Evolutionary conservation across 495 filamentous ascomycete genomes (phyloP).

Genomic region (Xylaria venustula): DNA sequence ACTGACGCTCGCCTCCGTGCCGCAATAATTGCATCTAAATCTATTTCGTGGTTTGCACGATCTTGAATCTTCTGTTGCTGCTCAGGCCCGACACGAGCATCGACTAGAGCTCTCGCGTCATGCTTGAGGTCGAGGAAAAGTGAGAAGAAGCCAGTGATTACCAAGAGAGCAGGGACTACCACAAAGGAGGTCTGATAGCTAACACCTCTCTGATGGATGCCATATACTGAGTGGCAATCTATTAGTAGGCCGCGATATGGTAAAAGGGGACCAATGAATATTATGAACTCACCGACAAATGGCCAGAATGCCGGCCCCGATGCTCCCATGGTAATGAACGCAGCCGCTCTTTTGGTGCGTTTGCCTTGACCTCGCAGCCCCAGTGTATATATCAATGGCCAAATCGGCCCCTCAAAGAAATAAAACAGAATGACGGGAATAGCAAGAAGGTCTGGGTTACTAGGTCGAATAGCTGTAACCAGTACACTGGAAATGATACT

Average conservation of each 20-base stretch:
- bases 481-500: slow-evolving; percentile 44
- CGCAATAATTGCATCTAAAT: slow-evolving; percentile 30
- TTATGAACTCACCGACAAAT: slow-evolving; percentile 48
- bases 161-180: slow-evolving; percentile 35
- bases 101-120: slow-evolving; percentile 39
- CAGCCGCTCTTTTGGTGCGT: slow-evolving; percentile 67
- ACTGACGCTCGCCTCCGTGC: slow-evolving; percentile 27
- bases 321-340: slow-evolving; percentile 63
- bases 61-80: slow-evolving; percentile 29
- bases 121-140: slow-evolving; percentile 36
- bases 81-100: slow-evolving; percentile 29
- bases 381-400: slow-evolving; percentile 69
- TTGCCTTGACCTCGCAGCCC: slow-evolving; percentile 67
- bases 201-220: slow-evolving; percentile 29
- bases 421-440: slow-evolving; percentile 61
- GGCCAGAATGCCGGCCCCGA: slow-evolving; percentile 67
- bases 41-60: slow-evolving; percentile 28
- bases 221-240: slow-evolving; percentile 27
- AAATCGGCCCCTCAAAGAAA: slow-evolving; percentile 69
- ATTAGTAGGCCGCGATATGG: not conserved
- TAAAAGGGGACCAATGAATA: slow-evolving; percentile 12
- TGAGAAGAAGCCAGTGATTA: slow-evolving; percentile 33
- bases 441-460: slow-evolving; percentile 52
- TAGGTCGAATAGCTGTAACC: slow-evolving; percentile 48
- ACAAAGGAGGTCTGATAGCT: slow-evolving; percentile 35